These are phyloP conservation scores for Oryza glumipatula DNA, from an alignment of 176 grass and related monocot genomes.

Conservation along the genomic window DNA sequence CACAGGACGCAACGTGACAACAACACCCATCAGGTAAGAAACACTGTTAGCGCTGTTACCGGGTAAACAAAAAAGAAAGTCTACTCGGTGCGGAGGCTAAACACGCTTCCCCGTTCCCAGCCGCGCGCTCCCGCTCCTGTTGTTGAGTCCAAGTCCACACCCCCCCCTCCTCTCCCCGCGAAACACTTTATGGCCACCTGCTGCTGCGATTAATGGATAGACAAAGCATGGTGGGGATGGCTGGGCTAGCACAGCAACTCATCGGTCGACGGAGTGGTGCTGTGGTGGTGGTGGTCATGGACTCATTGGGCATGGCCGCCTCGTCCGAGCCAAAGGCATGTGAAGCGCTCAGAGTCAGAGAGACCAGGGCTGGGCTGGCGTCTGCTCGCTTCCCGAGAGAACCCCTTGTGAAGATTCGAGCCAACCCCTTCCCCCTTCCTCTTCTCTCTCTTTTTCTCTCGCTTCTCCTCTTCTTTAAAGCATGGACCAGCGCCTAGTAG, in stretches of 20 bases:
- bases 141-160: background rate
- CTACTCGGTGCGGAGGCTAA: background rate
- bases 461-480: constrained; percentile 8
- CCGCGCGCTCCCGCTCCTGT: background rate
- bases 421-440: background rate
- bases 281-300: background rate
- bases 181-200: constrained; percentile 10
- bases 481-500: constrained; percentile 14
- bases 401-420: constrained; percentile 29
- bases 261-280: background rate
- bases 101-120: constrained; percentile 1
- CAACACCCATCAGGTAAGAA: background rate
- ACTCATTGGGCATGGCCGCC: background rate
- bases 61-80: background rate
- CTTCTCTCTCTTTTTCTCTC: background rate
- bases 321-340: background rate
- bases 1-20: background rate
- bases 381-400: constrained; percentile 20
- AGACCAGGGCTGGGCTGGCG: background rate
- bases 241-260: background rate
- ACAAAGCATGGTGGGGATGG: constrained; percentile 16
- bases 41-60: background rate
- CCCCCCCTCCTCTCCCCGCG: accelerated
- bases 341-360: background rate
- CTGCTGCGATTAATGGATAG: constrained; percentile 18